phyloP scores from a whole-genome alignment of 495 filamentous ascomycete species.

The Trichoderma orchidacearum region DNA sequence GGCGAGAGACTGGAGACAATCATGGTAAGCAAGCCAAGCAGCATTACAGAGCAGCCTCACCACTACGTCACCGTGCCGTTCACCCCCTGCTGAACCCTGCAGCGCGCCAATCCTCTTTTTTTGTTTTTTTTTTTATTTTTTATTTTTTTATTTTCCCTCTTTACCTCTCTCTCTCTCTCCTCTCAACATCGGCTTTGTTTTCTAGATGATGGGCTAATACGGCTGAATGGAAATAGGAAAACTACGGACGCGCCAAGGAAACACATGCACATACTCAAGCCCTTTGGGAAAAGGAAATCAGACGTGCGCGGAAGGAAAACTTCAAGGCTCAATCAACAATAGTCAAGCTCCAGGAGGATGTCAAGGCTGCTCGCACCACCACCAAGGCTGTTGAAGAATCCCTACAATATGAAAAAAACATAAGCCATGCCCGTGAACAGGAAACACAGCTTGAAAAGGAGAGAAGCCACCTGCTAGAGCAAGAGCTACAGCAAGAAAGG shows the following conservation, averaged over 20 bases:
- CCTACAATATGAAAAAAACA: constrained; percentile 33
- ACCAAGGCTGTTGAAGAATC: constrained; percentile 22
- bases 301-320: constrained; percentile 68
- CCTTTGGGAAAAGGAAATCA: constrained; percentile 75
- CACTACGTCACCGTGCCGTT: background rate
- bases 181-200: too few relatives aligned
- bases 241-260: constrained; percentile 61
- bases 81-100: constrained; percentile 7
- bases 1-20: constrained; percentile 65
- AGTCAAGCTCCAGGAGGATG: constrained; percentile 71
- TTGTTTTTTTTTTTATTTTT: too few relatives aligned
- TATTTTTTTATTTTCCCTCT: background rate
- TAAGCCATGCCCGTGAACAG: constrained; percentile 45
- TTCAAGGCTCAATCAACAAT: constrained; percentile 67
- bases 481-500: constrained; percentile 37
- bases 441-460: constrained; percentile 45
- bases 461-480: constrained; percentile 40
- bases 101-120: too few relatives aligned
- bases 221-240: constrained; percentile 40
- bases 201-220: background rate
- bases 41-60: background rate
- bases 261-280: constrained; percentile 56
- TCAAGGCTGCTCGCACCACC: constrained; percentile 50
- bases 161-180: too few relatives aligned
- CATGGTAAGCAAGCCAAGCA: constrained; percentile 37